Evolutionary conservation across 352 stramenopile species (phyloP).

Genomic region (Phytophthora sp.): DNA sequence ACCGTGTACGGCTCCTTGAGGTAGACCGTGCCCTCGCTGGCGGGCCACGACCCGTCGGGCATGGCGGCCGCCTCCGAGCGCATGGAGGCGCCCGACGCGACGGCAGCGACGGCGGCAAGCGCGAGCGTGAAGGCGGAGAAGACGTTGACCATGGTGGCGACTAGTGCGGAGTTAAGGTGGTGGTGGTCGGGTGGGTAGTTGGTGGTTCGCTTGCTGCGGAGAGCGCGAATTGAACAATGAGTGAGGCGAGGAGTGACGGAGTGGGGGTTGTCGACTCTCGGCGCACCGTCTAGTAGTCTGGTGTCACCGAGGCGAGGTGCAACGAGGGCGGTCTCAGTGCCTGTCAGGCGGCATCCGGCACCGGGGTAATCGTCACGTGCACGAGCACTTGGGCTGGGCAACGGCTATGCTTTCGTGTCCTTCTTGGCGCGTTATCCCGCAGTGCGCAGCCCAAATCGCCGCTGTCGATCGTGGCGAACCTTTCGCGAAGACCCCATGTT

Average conservation of each 20-base stretch:
- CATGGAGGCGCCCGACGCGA: slow-evolving; percentile 23
- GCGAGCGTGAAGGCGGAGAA: slow-evolving; percentile 9
- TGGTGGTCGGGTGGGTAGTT: not conserved
- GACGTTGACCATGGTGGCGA: slow-evolving; percentile 16
- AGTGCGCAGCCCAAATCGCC: no score
- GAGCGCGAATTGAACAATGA: slow-evolving; percentile 18
- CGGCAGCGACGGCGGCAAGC: slow-evolving; percentile 3
- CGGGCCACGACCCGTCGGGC: slow-evolving; percentile 31
- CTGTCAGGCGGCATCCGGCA: not conserved
- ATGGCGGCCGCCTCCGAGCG: slow-evolving; percentile 24
- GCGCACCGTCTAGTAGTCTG: no score
- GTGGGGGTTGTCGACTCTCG: not conserved
- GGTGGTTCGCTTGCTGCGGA: slow-evolving; percentile 8
- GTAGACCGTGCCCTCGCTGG: slow-evolving; percentile 26
- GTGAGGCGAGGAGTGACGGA: not conserved
- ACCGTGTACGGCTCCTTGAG: slow-evolving; percentile 33
- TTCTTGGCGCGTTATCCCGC: no score
- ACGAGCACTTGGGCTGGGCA: no score
- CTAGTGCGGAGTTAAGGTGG: not conserved
- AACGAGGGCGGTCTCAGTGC: slow-evolving; percentile 1
- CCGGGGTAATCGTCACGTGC: not conserved
- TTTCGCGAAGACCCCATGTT: not conserved
- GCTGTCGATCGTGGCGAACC: no score
- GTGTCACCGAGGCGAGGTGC: slow-evolving; percentile 1
- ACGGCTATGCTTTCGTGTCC: no score